Evolutionary conservation across 1,139 yeast species (phyloP), one percentile per base, ranked within the genome.

Genomic region (Lipomyces yarrowii): DNA sequence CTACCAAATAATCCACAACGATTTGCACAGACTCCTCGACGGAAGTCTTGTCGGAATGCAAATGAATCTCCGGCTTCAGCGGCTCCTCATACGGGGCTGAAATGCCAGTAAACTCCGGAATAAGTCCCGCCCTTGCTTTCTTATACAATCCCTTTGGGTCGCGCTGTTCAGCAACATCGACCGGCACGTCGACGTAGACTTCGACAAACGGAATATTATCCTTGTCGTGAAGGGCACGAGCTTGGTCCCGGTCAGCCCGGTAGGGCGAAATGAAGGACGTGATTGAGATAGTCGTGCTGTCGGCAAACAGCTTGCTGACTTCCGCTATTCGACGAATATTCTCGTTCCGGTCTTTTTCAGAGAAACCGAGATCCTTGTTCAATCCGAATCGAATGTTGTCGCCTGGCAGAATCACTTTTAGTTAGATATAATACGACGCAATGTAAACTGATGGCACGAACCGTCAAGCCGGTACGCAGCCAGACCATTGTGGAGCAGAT

Each of bases 31-130:
- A 86, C 75, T 91, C 90, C 80, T 93, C 97, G 58, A 91, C 84
- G 37, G 90, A 79, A 66, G 83, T 81, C 73, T 87, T 84, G 76
- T 88, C 88, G 70, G 94, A 91, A 73, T 85, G 86, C 76, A 93
- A 81, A 76, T 89, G 94, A 70, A 93, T 83, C 80, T 93, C 98
- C 54, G 98, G 90, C 48, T 80, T 76, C 71, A 84, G 88, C 60
- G 98, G 98, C 1, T 90, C 96, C 81, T 93, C 98, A 77, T 93
- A 93, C 53, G 98, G 98, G 18, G 97, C 98, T 72, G 93, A 88
- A 69, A 93, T 88, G 65, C 98, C 98, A 30, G 98, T 93, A 80
- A 93, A 93, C 76, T 93, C 97, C 79, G 91, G 91, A 77, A 93
- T 93, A 70, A 89, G 82, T 42, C 98, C 98, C 74, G 92, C 96